These are phyloP conservation scores for Xeromyces bisporus DNA, from an alignment of 495 filamentous ascomycete genomes.

Conservation along the genomic window DNA sequence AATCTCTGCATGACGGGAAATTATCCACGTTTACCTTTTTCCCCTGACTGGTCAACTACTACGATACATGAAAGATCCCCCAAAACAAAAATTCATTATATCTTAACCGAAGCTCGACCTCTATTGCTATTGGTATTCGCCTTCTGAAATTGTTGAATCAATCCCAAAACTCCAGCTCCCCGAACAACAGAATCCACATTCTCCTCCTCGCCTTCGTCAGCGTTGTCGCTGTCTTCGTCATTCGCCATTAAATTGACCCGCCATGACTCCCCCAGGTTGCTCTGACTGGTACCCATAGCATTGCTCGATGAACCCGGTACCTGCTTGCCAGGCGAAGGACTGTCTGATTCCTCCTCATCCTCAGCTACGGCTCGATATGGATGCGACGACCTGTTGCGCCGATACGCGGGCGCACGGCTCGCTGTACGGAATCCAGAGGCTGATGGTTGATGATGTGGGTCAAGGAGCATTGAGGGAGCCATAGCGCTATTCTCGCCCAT, in stretches of 20 bases:
- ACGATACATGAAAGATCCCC: too few species aligned
- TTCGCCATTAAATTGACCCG: slow-evolving; percentile 38
- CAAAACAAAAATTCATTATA: slow-evolving; percentile 4
- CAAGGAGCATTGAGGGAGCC: slow-evolving; percentile 53
- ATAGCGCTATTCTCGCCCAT: slow-evolving; percentile 20
- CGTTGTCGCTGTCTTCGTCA: slow-evolving; percentile 24
- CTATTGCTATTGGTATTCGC: slow-evolving; percentile 55
- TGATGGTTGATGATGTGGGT: slow-evolving; percentile 74
- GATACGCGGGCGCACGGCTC: slow-evolving; percentile 28
- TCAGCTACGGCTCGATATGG: slow-evolving; percentile 19
- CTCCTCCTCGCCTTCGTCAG: slow-evolving; percentile 31
- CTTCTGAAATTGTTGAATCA: slow-evolving; percentile 84
- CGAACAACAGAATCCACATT: slow-evolving; percentile 31
- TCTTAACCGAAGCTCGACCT: slow-evolving; percentile 21
- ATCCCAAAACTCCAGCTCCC: slow-evolving; percentile 50
- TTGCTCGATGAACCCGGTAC: too few species aligned
- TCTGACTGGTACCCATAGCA: slow-evolving; percentile 31
- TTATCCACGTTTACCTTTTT: too few species aligned
- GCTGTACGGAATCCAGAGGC: slow-evolving; percentile 31
- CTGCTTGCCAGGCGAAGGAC: too few species aligned
- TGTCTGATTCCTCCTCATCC: slow-evolving; percentile 29
- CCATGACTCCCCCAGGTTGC: slow-evolving; percentile 49
- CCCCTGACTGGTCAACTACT: too few species aligned
- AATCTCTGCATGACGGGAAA: too few species aligned
- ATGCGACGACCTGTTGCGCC: slow-evolving; percentile 31